These are phyloP conservation scores for Rhodomyrtus tomentosa DNA, from an alignment of 345 rosid genomes.

Conservation along the genomic window DNA sequence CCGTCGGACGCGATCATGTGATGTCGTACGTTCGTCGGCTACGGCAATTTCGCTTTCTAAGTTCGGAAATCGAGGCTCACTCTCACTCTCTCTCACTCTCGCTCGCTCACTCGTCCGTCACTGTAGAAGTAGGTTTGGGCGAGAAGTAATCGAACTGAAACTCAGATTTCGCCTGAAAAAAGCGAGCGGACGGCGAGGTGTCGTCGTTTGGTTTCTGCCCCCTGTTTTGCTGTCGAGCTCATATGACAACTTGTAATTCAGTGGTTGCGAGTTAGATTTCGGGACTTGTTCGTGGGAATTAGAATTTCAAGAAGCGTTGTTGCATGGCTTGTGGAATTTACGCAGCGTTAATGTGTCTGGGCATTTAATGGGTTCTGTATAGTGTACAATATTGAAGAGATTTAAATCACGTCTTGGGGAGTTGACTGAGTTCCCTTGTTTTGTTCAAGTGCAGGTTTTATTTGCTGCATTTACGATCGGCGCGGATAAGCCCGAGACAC, in stretches of 20 bases:
- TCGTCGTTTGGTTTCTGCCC: not conserved
- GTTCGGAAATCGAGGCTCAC: not conserved
- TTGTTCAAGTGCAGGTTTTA: conserved; percentile 31
- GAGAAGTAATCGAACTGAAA: not conserved
- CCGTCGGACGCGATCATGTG: not conserved
- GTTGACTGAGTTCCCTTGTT: not conserved
- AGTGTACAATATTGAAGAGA: not conserved
- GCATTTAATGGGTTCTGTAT: not conserved
- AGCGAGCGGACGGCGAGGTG: not conserved
- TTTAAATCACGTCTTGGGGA: not conserved
- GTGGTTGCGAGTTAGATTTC: not conserved
- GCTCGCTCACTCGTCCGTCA: not conserved
- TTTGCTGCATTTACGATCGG: conserved; percentile 8
- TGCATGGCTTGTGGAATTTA: not conserved
- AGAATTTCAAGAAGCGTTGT: not conserved
- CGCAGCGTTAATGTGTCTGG: not conserved
- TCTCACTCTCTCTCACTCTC: not conserved
- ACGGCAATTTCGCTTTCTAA: not conserved
- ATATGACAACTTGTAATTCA: not conserved
- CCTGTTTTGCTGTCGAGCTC: not conserved
- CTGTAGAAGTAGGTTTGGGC: not conserved
- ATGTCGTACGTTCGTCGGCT: not conserved
- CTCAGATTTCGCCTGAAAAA: not conserved
- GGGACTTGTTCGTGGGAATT: not conserved
- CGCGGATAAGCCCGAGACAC: conserved; percentile 22